These are phyloP conservation scores for Neodidymelliopsis sp. DNA, from an alignment of 2,329 filamentous ascomycete genomes.

Conservation along the genomic window DNA sequence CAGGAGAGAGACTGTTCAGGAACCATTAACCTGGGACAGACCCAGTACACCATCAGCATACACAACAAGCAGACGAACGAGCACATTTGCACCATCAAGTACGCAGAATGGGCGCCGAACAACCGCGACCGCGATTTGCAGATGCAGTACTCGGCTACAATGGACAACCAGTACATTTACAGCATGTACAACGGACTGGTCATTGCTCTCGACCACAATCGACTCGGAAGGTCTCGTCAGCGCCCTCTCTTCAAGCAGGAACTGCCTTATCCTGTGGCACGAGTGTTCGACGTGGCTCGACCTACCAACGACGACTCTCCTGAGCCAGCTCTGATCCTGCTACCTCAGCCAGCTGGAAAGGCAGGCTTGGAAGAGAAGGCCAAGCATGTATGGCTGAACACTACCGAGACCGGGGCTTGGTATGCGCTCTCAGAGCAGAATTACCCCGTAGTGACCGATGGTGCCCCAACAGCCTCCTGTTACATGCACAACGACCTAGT, in stretches of 20 bases:
- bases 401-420: conserved; percentile 86
- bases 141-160: conserved; percentile 78
- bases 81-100: conserved; percentile 86
- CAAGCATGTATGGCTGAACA: conserved; percentile 77
- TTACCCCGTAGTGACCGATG: conserved; percentile 85
- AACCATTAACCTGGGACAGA: conserved; percentile 80
- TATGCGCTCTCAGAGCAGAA: conserved; percentile 88
- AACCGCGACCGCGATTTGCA: conserved; percentile 88
- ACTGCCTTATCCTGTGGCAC: conserved; percentile 78
- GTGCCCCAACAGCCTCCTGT: conserved; percentile 64
- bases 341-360: conserved; percentile 83
- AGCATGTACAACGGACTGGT: conserved; percentile 85
- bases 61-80: conserved; percentile 76
- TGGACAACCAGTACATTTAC: conserved; percentile 89
- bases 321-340: conserved; percentile 79
- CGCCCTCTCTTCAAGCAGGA: conserved; percentile 59
- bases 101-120: conserved; percentile 94
- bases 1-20: conserved; percentile 72
- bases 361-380: conserved; percentile 51
- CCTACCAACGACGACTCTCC: conserved; percentile 71
- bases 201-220: conserved; percentile 77
- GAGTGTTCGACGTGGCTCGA: conserved; percentile 87
- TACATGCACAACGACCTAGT: conserved; percentile 53
- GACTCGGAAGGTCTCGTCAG: conserved; percentile 46
- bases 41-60: conserved; percentile 89